Conservation (phyloP, 441 rosid species). For the Biscutella auriculata region DNA sequence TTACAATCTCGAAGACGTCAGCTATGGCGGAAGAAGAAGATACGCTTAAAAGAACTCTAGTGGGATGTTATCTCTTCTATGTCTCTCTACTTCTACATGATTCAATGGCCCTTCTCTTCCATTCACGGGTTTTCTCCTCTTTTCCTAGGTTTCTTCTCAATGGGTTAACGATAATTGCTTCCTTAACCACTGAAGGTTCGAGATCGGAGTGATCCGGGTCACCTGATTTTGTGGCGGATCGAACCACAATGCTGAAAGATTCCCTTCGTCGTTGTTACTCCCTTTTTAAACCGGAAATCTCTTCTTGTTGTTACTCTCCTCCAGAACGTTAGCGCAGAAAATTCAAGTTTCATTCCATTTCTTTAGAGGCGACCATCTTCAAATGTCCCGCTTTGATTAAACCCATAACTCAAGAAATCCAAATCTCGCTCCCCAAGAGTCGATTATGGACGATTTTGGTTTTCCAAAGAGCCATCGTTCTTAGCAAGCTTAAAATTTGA, state of each 20-base stretch:
- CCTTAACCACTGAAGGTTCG: constrained; percentile 74
- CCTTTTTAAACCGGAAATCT: constrained; percentile 26
- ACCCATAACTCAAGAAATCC: constrained; percentile 28
- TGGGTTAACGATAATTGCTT: constrained; percentile 35
- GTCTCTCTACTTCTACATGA: constrained; percentile 82
- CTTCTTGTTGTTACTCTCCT: constrained; percentile 15
- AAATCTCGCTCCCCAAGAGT: too few species aligned
- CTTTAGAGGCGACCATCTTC: too few species aligned
- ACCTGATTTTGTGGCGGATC: constrained; percentile 26
- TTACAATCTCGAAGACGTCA: too few species aligned
- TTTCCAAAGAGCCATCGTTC: constrained; percentile 41
- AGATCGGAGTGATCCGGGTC: constrained; percentile 80
- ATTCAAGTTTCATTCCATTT: too few species aligned
- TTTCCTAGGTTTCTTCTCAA: constrained; percentile 39
- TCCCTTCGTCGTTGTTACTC: constrained; percentile 5
- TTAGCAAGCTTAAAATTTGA: constrained; percentile 25
- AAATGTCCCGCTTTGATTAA: constrained; percentile 17
- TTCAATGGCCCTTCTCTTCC: constrained; percentile 72
- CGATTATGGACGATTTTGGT: constrained; percentile 6
- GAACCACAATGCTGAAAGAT: constrained; percentile 11
- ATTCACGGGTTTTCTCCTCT: constrained; percentile 69
- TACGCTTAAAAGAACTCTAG: too few species aligned
- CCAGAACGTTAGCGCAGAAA: neutral
- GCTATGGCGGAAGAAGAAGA: too few species aligned
- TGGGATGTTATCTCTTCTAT: too few species aligned